A percentile compares a stretch with the other conserved stretches of the same genome.
Conservation (phyloP, 768 basidiomycete species). For the Guyanaporus albipodus region DNA sequence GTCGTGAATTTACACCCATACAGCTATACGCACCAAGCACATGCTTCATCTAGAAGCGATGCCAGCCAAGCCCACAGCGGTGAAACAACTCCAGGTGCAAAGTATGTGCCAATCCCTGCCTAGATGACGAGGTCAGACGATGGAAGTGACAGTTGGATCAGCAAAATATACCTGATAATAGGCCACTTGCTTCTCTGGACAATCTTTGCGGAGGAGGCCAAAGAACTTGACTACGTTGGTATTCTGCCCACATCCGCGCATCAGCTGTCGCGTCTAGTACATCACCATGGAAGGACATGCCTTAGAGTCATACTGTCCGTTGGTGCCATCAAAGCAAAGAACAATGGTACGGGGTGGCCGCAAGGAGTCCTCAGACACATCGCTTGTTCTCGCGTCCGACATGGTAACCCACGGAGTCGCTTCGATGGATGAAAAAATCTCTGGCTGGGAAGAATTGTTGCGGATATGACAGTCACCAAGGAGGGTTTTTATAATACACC, state of each 20-base stretch:
- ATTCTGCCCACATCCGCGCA: constrained; percentile 42
- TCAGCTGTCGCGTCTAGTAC: neutral
- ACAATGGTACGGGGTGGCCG: constrained; percentile 44
- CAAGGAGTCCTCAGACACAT: neutral
- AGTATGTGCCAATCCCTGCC: constrained; percentile 48
- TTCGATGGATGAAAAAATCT: neutral
- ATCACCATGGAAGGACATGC: constrained; percentile 32
- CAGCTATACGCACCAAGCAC: constrained; percentile 56
- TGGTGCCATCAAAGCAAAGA: constrained; percentile 70
- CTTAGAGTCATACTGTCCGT: constrained; percentile 43
- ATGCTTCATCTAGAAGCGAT: constrained; percentile 58
- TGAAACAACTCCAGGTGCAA: constrained; percentile 63
- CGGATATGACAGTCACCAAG: too few species aligned
- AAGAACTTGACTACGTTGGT: constrained; percentile 73
- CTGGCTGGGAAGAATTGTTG: neutral
- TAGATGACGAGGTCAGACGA: constrained; percentile 14
- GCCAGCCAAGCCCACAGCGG: constrained; percentile 58
- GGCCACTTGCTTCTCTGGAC: constrained; percentile 48
- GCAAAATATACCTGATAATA: constrained; percentile 64
- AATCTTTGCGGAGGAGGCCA: constrained; percentile 57
- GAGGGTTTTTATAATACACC: constrained; percentile 6
- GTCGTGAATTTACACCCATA: neutral
- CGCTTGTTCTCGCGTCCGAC: constrained; percentile 7
- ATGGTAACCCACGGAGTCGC: constrained; percentile 7
- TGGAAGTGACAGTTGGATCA: neutral